These are phyloP conservation scores for Podosphaera fusca DNA, from an alignment of 2,329 filamentous ascomycete genomes.

Conservation along the genomic window DNA sequence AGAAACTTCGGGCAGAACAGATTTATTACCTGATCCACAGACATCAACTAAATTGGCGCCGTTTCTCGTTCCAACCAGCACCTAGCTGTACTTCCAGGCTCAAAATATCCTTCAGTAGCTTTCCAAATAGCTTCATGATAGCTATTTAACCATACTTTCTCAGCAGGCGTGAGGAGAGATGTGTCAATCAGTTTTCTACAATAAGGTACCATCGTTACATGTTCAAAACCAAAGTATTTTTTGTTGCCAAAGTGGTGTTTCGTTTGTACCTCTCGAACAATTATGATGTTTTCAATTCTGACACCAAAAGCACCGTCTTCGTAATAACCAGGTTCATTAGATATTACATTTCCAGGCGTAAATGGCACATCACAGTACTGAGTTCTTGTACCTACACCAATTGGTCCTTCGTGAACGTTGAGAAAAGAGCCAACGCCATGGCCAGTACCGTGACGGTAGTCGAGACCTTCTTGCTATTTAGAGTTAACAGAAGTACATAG, in stretches of 20 bases:
- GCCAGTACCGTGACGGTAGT: conserved; percentile 90
- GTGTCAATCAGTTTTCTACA: conserved; percentile 72
- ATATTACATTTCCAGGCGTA: conserved; percentile 80
- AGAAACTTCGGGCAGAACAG: no score
- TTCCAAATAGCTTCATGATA: conserved; percentile 63
- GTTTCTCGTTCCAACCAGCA: conserved; percentile 78
- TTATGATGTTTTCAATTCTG: conserved; percentile 85
- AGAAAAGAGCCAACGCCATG: conserved; percentile 88
- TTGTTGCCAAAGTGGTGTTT: conserved; percentile 79
- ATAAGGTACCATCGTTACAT: conserved; percentile 91
- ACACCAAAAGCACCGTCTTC: conserved; percentile 90
- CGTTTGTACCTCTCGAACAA: conserved; percentile 75
- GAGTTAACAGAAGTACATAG: background rate
- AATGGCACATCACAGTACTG: conserved; percentile 82
- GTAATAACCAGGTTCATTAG: conserved; percentile 91
- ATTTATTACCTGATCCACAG: background rate
- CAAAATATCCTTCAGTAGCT: conserved; percentile 60
- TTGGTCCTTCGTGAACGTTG: conserved; percentile 93
- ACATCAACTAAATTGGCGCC: conserved; percentile 21
- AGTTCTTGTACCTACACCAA: conserved; percentile 80
- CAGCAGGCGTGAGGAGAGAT: conserved; percentile 42
- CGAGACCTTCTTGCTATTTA: conserved; percentile 46
- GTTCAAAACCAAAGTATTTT: conserved; percentile 83
- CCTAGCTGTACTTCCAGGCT: conserved; percentile 44
- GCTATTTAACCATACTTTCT: conserved; percentile 70